Evolutionary conservation across 768 basidiomycete species (phyloP).

Genomic region (Terana coerulea): DNA sequence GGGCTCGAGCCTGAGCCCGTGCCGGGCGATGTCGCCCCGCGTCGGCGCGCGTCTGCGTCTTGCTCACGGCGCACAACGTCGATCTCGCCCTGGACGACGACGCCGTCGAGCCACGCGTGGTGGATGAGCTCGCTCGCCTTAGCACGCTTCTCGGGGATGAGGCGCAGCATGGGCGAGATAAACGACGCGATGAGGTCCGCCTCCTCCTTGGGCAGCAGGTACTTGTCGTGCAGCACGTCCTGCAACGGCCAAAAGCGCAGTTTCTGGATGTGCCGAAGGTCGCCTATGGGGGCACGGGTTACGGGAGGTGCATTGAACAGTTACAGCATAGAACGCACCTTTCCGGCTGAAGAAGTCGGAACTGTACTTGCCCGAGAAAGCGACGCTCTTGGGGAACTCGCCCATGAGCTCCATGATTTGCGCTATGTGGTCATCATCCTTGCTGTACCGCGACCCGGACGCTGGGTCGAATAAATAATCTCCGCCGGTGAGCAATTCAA

Average conservation of each 20-base stretch:
- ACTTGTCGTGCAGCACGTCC: slow-evolving; percentile 88
- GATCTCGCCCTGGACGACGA: slow-evolving; percentile 86
- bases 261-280: slow-evolving; percentile 92
- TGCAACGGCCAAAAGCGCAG: slow-evolving; percentile 89
- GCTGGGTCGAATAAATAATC: slow-evolving; percentile 99
- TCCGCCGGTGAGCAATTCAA: slow-evolving; percentile 93
- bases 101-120: slow-evolving; percentile 83
- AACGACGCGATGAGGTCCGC: slow-evolving; percentile 80
- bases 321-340: slow-evolving; percentile 45
- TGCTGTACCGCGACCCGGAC: slow-evolving; percentile 90
- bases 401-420: slow-evolving; percentile 97
- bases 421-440: slow-evolving; percentile 96
- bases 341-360: slow-evolving; percentile 95
- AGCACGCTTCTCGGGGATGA: slow-evolving; percentile 86
- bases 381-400: slow-evolving; percentile 79
- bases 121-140: slow-evolving; percentile 82
- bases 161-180: slow-evolving; percentile 84
- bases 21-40: slow-evolving; percentile 36
- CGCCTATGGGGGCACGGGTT: slow-evolving; percentile 39
- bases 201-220: slow-evolving; percentile 81
- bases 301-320: not conserved
- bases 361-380: slow-evolving; percentile 89
- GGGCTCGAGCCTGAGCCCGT: not conserved
- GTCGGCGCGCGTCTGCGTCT: slow-evolving; percentile 40
- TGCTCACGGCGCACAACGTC: slow-evolving; percentile 72